Conservation (phyloP, 257 asterid species). For the Salvia hispanica region DNA sequence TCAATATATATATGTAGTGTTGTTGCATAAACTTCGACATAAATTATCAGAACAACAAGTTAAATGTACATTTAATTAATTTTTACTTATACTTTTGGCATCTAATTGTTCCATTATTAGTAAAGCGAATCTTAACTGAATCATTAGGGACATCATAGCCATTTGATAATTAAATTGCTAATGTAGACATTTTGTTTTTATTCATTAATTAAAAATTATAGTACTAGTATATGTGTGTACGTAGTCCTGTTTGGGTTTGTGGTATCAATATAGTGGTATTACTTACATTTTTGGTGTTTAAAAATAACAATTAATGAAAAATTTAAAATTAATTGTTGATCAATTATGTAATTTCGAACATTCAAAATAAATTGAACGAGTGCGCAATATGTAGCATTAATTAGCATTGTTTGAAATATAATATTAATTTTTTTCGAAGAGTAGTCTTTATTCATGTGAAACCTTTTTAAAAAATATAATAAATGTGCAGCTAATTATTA, state of each 20-base stretch:
- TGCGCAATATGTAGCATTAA: too few species aligned
- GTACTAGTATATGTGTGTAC: too few species aligned
- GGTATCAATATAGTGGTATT: not conserved
- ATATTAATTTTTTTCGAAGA: too few species aligned
- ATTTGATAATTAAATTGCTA: slow-evolving; percentile 25
- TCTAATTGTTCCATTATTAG: slow-evolving; percentile 15
- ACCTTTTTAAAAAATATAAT: not conserved
- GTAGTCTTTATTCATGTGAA: not conserved
- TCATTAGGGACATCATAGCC: slow-evolving; percentile 33
- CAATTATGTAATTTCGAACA: not conserved
- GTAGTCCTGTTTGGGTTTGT: not conserved
- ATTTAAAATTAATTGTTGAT: too few species aligned
- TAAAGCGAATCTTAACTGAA: slow-evolving; percentile 37
- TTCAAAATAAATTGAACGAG: too few species aligned
- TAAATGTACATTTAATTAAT: too few species aligned
- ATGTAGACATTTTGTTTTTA: slow-evolving; percentile 27
- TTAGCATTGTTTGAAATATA: too few species aligned
- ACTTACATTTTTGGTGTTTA: not conserved
- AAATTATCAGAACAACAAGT: too few species aligned
- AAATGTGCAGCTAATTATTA: too few species aligned
- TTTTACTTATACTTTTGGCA: not conserved
- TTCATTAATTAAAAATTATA: not conserved
- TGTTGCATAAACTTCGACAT: too few species aligned
- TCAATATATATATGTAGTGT: too few species aligned
- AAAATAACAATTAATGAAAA: not conserved